phyloP scores from a whole-genome alignment of 1,139 yeast genomes.

The Suhomyces panamericanus region DNA sequence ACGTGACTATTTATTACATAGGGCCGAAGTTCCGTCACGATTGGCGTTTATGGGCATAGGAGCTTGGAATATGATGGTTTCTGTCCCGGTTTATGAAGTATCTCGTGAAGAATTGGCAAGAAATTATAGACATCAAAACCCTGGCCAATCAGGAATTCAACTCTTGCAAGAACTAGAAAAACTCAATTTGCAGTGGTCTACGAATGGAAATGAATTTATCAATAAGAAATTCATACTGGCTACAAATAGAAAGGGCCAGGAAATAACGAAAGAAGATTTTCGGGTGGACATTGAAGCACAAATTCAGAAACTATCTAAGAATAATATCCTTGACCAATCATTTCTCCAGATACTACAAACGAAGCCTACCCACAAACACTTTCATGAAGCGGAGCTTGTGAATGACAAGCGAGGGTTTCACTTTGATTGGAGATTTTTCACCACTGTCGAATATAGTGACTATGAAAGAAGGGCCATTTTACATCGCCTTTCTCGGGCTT shows the following conservation, averaged over 20 bases:
- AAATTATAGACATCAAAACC: too few relatives aligned
- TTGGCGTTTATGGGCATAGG: conserved; percentile 20
- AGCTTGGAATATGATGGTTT: neutral
- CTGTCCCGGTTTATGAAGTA: conserved; percentile 7
- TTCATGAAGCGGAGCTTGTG: conserved; percentile 36
- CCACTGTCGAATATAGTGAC: conserved; percentile 25
- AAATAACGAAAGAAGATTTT: neutral
- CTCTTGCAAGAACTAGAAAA: neutral
- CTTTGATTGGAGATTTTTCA: conserved; percentile 47
- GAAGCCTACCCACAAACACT: conserved; percentile 14
- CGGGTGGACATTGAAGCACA: neutral
- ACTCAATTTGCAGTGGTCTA: neutral
- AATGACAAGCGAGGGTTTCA: conserved; percentile 37
- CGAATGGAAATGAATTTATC: neutral
- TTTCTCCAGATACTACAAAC: neutral
- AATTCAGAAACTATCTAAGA: neutral
- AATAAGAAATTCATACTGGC: neutral
- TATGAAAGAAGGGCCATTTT: conserved; percentile 45
- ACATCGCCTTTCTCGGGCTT: conserved; percentile 51
- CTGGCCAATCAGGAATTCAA: neutral
- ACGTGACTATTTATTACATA: conserved; percentile 13
- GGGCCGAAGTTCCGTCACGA: conserved; percentile 19
- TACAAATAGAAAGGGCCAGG: neutral
- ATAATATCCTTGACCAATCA: neutral
- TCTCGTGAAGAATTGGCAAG: neutral